Base-by-base conservation (phyloP, 768 basidiomycete genomes). In the Terana coerulea region DNA sequence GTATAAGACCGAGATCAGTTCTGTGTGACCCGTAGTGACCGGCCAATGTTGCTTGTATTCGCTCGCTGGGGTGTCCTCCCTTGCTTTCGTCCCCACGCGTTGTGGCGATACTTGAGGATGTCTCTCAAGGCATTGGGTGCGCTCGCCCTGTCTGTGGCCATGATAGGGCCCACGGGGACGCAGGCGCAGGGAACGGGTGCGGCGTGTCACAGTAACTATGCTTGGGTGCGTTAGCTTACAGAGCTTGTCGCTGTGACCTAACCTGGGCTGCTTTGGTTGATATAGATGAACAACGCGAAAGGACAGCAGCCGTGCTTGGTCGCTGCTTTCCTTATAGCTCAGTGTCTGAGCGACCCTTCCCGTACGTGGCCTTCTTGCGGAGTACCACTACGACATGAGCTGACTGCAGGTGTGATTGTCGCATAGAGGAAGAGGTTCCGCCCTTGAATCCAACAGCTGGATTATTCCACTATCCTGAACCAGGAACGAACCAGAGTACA, bases 391-490 rank as follows among this genome's bases (percentile, higher is more conserved):
- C 19, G 29, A 28, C 19, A n/a, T 34, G 31, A 8, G 24, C 37
- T 47, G 17, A 39, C 12, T 25, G 3, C 5, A 30, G 14, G n/a
- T n/a, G n/a, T n/a, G n/a, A 5, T 36, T 51, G 19, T 8, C 33
- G 15, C 10, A 9, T 28, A 57, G 56, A 50, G 8, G 47, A 52
- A 1, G 14, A 28, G 12, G 56, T 57, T 4, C 28, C 25, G 24
- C 22, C 41, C 7, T 42, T 59, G 31, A 24, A 10, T n/a, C 9
- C 10, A 15, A 26, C 14, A 21, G 57, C 11, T 69, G 55, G 51
- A n/a, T 21, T 48, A 15, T 19, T 75, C 52, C 79, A 80, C 57
- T 48, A 64, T 14, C 74, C 73, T 1, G 77, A 79, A 2, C 47
- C 59, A 17, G 46, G 51, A 0, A 31, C 65, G 26, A n/a, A 12